Conservation (phyloP, 2,329 filamentous ascomycete genomes). For the Domatiomyces globalis region DNA sequence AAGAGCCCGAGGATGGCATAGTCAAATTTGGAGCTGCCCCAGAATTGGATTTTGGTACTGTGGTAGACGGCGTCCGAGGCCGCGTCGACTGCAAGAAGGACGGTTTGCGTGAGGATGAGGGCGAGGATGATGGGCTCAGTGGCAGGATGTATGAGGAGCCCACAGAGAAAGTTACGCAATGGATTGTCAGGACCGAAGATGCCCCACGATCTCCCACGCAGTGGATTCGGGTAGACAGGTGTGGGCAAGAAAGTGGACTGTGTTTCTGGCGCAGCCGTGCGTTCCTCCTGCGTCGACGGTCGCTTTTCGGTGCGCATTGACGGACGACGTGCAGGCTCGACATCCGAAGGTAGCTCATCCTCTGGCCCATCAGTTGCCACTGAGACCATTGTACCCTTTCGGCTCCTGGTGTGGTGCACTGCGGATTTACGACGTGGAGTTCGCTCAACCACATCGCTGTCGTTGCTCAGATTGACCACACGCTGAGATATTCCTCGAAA, state of each 20-base stretch:
- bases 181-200: slow-evolving; percentile 68
- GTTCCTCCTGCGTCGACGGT: slow-evolving; percentile 19
- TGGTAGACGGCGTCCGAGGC: slow-evolving; percentile 51
- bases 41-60: slow-evolving; percentile 44
- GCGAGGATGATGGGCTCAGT: slow-evolving; percentile 77
- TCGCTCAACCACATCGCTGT: slow-evolving; percentile 68
- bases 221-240: slow-evolving; percentile 46
- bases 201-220: slow-evolving; percentile 74
- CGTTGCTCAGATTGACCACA: slow-evolving; percentile 93
- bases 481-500: slow-evolving; percentile 85
- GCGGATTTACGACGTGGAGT: slow-evolving; percentile 46
- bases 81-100: slow-evolving; percentile 77
- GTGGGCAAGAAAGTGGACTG: slow-evolving; percentile 6
- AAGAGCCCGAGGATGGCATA: slow-evolving; percentile 74
- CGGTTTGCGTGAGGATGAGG: slow-evolving; percentile 73
- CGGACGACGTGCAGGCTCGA: slow-evolving; percentile 3
- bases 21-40: slow-evolving; percentile 55
- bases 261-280: slow-evolving; percentile 22
- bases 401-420: slow-evolving; percentile 8
- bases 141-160: slow-evolving; percentile 70
- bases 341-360: background rate
- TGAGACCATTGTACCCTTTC: slow-evolving; percentile 5
- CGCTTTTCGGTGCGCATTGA: slow-evolving; percentile 6
- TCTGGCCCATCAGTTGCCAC: background rate
- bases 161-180: slow-evolving; percentile 60